Evolutionary conservation across 2,329 filamentous ascomycete genomes (phyloP).

Genomic region (Tolypocladium amazonense): DNA sequence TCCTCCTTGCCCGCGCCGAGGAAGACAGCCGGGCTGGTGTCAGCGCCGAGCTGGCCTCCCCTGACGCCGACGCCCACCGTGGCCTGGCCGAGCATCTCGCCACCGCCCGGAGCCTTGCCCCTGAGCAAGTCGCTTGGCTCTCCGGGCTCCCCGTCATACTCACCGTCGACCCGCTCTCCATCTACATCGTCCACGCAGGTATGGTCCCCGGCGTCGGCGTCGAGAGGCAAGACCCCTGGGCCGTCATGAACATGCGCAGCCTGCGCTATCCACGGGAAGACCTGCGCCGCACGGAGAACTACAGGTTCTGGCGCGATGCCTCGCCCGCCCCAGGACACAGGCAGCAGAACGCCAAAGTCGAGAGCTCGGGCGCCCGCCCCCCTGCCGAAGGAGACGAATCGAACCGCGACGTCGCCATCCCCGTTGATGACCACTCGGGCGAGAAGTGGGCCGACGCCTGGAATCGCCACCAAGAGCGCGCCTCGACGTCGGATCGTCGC

Average conservation of each 20-base stretch:
- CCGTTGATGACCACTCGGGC: slow-evolving; percentile 37
- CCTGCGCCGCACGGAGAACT: slow-evolving; percentile 23
- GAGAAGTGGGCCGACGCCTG: slow-evolving; percentile 58
- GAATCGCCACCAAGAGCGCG: slow-evolving; percentile 37
- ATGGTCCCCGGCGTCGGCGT: slow-evolving; percentile 66
- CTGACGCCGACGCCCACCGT: slow-evolving; percentile 16
- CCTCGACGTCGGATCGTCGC: slow-evolving; percentile 26
- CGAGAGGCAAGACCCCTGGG: slow-evolving; percentile 61
- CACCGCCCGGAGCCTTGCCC: slow-evolving; percentile 40
- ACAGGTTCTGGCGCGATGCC: neutral
- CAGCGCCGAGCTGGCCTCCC: slow-evolving; percentile 14
- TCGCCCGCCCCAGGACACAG: too few species aligned
- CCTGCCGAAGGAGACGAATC: slow-evolving; percentile 4
- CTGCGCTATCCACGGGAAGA: slow-evolving; percentile 45
- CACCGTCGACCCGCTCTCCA: slow-evolving; percentile 52
- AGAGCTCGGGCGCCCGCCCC: too few species aligned
- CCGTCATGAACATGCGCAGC: slow-evolving; percentile 87
- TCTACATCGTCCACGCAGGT: slow-evolving; percentile 73
- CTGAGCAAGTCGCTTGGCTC: slow-evolving; percentile 59
- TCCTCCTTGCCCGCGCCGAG: slow-evolving; percentile 54
- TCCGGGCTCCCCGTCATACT: slow-evolving; percentile 67
- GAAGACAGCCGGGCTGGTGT: slow-evolving; percentile 14
- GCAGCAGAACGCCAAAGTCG: too few species aligned
- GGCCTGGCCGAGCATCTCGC: slow-evolving; percentile 33
- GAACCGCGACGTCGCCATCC: slow-evolving; percentile 22